These are phyloP conservation scores for Candida sanyaensis DNA, from an alignment of 1,139 yeast species.

Conservation along the genomic window DNA sequence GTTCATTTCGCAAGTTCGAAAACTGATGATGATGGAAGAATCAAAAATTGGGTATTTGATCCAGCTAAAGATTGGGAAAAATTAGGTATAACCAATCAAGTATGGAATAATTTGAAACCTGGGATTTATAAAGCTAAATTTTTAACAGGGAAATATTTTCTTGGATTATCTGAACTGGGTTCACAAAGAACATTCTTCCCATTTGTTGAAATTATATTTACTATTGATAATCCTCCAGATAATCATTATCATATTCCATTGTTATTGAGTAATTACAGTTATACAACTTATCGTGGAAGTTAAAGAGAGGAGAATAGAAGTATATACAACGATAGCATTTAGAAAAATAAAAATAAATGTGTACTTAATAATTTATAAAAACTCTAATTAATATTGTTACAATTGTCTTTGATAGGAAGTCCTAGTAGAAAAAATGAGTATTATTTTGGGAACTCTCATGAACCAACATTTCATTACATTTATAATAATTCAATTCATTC, in stretches of 20 bases:
- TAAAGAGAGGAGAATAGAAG: constrained; percentile 17
- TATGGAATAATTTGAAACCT: constrained; percentile 48
- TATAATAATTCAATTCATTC: constrained; percentile 51
- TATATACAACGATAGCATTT: not conserved
- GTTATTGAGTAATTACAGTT: constrained; percentile 77
- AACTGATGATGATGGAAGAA: constrained; percentile 80
- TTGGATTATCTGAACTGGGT: constrained; percentile 9
- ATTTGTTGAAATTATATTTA: constrained; percentile 74
- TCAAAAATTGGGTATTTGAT: constrained; percentile 62
- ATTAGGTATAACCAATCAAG: constrained; percentile 31
- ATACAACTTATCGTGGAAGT: constrained; percentile 87
- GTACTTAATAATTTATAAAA: not conserved
- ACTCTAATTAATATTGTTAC: not conserved
- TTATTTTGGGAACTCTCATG: constrained; percentile 52
- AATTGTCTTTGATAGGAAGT: not conserved
- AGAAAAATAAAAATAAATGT: not conserved
- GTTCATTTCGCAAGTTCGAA: constrained; percentile 60
- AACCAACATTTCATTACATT: constrained; percentile 57
- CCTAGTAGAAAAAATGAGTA: constrained; percentile 53
- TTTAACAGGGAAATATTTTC: constrained; percentile 68
- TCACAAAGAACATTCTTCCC: constrained; percentile 70
- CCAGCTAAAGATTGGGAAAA: constrained; percentile 30
- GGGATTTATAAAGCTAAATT: constrained; percentile 78
- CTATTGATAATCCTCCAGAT: constrained; percentile 65
- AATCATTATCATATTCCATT: constrained; percentile 87